Percentiles rank a stretch among this genome's conserved stretches.
Evolutionary conservation across 1,139 yeast species (phyloP).

Genomic region (Petasospora fabianii): DNA sequence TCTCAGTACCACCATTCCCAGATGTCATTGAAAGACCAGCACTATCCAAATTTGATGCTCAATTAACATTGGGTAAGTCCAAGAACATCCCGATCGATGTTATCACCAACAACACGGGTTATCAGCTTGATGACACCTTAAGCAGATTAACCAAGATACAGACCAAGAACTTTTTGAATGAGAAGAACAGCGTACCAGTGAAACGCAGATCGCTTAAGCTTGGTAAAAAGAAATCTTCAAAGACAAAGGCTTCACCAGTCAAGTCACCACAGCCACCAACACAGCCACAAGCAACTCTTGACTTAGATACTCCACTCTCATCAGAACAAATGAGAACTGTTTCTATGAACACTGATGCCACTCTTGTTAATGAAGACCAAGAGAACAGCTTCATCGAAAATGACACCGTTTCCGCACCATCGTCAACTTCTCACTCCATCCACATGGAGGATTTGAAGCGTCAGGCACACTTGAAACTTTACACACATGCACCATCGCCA

Average conservation of each 20-base stretch:
- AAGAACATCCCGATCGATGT: constrained; percentile 25
- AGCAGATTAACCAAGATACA: constrained; percentile 25
- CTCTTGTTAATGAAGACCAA: constrained; percentile 15
- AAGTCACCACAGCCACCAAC: background rate
- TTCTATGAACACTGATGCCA: constrained; percentile 16
- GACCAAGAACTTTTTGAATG: constrained; percentile 22
- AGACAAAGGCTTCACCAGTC: background rate
- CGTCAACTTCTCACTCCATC: background rate
- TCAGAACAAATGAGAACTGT: constrained; percentile 10
- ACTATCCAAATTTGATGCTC: constrained; percentile 30
- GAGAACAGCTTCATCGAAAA: background rate
- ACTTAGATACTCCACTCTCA: background rate
- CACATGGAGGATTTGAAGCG: background rate
- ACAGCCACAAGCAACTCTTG: too few species aligned
- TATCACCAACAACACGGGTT: constrained; percentile 11
- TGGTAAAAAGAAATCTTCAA: constrained; percentile 11
- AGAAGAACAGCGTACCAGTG: constrained; percentile 18
- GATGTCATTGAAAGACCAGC: constrained; percentile 37
- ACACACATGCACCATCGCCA: background rate
- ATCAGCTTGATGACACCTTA: constrained; percentile 22
- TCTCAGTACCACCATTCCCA: constrained; percentile 27
- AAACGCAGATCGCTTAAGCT: constrained; percentile 25
- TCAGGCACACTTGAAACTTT: background rate
- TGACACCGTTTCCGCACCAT: background rate
- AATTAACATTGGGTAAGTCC: constrained; percentile 14